phyloP scores from a whole-genome alignment of 805 yeast species.

The Spathaspora gorwiae region DNA sequence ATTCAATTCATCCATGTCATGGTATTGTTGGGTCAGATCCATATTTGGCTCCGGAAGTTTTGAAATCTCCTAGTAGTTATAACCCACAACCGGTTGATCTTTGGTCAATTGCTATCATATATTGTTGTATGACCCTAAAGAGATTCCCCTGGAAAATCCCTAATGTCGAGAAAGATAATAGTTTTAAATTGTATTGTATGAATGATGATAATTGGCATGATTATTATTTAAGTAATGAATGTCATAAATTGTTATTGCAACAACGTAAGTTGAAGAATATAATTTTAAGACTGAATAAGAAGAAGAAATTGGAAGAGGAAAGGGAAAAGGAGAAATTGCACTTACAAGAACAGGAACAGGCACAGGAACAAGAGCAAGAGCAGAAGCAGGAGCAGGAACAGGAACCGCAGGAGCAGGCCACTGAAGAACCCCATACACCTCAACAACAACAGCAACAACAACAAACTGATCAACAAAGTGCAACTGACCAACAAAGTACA shows the following conservation, averaged over 20 bases:
- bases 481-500: not conserved
- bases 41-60: conserved; percentile 87
- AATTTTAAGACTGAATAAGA: conserved; percentile 39
- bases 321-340: conserved; percentile 9
- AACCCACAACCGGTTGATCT: conserved; percentile 92
- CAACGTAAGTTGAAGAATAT: conserved; percentile 54
- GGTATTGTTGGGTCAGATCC: conserved; percentile 88
- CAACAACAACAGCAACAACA: not conserved
- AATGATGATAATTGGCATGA: conserved; percentile 79
- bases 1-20: conserved; percentile 64
- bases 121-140: conserved; percentile 86
- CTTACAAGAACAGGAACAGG: no score
- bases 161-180: conserved; percentile 63
- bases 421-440: conserved; percentile 9
- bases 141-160: conserved; percentile 97
- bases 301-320: conserved; percentile 24
- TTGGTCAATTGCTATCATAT: conserved; percentile 89
- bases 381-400: conserved; percentile 10
- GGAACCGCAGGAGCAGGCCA: conserved; percentile 6
- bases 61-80: conserved; percentile 52
- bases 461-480: not conserved
- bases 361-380: conserved; percentile 6
- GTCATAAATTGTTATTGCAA: conserved; percentile 60
- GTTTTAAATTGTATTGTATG: conserved; percentile 78
- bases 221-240: conserved; percentile 64